Evolutionary conservation across 768 basidiomycete genomes (phyloP), one percentile per base, ranked within the genome.

Genomic region (Arthromyces matolae): DNA sequence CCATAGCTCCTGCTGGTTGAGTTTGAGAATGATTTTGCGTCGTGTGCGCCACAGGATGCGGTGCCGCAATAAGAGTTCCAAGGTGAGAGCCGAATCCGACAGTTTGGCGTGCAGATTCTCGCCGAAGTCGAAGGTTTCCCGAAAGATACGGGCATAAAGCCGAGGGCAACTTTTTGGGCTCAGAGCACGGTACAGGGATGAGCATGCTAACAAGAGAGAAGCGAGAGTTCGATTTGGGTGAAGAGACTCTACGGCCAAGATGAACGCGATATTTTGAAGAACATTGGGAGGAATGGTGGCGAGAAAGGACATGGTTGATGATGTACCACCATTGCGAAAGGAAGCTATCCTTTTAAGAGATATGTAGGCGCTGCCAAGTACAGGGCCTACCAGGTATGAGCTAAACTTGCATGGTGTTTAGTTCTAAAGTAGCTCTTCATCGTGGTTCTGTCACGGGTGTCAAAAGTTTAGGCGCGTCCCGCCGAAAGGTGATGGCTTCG

Each of bases 81-180:
- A 49, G 19, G 80, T 73, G 5, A 81, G 61, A 24, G 64, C 67
- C 14, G 75, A 69, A 47, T 75, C 64, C 22, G 72, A 67, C 7
- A 72, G 50, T 13, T 41, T 53, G 9, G 42, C 58, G 32, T 65
- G 59, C 23, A 66, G 58, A 23, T 47, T 39, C 34, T 62, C 52
- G 0, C 67, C 53, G 22, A 62, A 53, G 57, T 81, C 79, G 50
- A 84, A 84, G 52, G 68, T 74, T 29, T 60, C 59, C 8, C 65
- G 67, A 59, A 79, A 85, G 12, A 84, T 70, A 52, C 65, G 64
- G 31, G 80, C 80, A 56, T 81, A 83, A 35, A 84, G 70, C 48
- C 79, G 73, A 3, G 83, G 78, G 35, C 73, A 72, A 23, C 64
- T 49, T 16, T 58, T 58, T 36, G 73, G 47, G 49, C 68, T 68